Conservation (phyloP, 129 eudicot genomes). For the Artemisia annua region DNA sequence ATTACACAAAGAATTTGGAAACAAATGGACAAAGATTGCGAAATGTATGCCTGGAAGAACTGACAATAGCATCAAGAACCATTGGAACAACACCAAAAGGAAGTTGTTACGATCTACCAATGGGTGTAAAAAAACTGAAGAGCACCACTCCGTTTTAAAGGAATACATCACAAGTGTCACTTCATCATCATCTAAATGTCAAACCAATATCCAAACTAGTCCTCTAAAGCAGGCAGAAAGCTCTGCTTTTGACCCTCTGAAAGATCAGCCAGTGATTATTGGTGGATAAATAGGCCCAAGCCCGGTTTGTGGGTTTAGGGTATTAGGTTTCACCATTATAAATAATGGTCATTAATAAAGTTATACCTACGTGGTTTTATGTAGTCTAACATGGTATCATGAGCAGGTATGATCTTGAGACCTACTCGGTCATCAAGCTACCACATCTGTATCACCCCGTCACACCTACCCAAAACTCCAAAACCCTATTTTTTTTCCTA, state of each 20-base stretch:
- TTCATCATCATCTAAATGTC: constrained; percentile 19
- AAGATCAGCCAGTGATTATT: background rate
- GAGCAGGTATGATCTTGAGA: too few relatives aligned
- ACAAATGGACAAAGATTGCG: constrained; percentile 54
- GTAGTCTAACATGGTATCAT: too few relatives aligned
- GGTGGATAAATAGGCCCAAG: too few relatives aligned
- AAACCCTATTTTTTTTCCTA: too few relatives aligned
- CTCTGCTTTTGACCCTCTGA: constrained; percentile 9
- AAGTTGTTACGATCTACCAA: constrained; percentile 4
- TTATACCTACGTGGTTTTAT: too few relatives aligned
- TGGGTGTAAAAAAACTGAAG: background rate
- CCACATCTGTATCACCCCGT: too few relatives aligned
- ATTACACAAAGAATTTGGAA: constrained; percentile 43
- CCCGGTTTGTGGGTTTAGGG: too few relatives aligned
- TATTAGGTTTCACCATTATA: too few relatives aligned
- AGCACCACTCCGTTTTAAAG: constrained; percentile 9
- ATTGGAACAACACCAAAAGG: constrained; percentile 37
- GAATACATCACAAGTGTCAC: constrained; percentile 25
- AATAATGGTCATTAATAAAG: too few relatives aligned
- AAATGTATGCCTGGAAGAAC: constrained; percentile 41
- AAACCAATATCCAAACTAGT: background rate
- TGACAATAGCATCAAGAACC: constrained; percentile 51
- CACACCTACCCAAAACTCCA: too few relatives aligned
- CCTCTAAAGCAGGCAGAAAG: background rate
- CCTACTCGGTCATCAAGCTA: too few relatives aligned